Evolutionary conservation across 306 rosid genomes (phyloP), one percentile per base, ranked within the genome.

Genomic region (Dryas octopetala): DNA sequence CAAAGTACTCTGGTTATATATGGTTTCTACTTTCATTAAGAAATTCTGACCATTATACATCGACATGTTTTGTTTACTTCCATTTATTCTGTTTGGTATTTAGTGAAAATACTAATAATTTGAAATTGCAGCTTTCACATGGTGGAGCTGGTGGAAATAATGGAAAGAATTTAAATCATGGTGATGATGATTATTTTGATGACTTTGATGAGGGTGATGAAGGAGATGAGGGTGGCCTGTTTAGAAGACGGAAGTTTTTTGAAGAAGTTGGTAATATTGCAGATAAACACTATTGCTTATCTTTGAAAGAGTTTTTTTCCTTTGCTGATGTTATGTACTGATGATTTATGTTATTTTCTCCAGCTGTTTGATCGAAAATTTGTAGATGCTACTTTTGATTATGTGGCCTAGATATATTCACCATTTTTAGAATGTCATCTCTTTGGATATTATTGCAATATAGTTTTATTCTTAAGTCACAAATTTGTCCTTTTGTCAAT

Each of bases 141-240:
- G 99, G 99, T 75, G 99, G 99, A 84, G 96, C 98, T 32, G 90
- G 97, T 40, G 99, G 99, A 75, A 88, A 75, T 85, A 90, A 90
- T 77, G 99, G 99, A 78, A 96, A 96, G 88, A 92, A 65, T 66
- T 83, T 90, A 81, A 90, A 83, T 82, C 74, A 81, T 79, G 99
- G 99, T 47, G 99, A 96, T 59, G 98, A 96, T 28, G 99, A 95
- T 81, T 95, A 95, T 84, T 95, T 89, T 77, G 99, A 95, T 83
- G 98, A 95, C 66, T 95, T 92, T 17, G 99, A 95, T 65, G 99
- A 95, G 26, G 99, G 96, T 19, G 99, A 92, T 41, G 99, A 95
- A 74, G 99, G 99, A 77, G 99, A 90, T 69, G 98, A 92, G 64
- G 98, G 96, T 78, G 97, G 99, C 81, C 76, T 96, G 79, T 96